phyloP scores from a whole-genome alignment of 2,329 filamentous ascomycete species.

The Clarireedia homoeocarpa region DNA sequence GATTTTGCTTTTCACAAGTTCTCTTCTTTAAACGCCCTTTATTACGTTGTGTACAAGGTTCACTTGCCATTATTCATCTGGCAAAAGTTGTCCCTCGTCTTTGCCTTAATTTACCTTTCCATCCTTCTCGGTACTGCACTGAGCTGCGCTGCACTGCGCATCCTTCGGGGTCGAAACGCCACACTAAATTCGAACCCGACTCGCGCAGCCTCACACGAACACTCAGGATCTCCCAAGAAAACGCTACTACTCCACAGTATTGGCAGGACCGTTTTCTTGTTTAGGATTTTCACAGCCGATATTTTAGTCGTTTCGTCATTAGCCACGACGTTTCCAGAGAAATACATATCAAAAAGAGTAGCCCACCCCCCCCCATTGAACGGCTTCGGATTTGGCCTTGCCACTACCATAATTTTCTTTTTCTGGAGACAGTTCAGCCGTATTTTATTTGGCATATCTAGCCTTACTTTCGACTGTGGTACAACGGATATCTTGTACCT shows the following conservation, averaged over 20 bases:
- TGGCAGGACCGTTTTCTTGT: not conserved
- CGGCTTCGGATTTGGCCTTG: not conserved
- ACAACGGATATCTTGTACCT: not conserved
- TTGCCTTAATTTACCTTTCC: too few relatives aligned
- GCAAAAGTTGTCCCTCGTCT: not conserved
- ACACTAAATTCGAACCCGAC: not conserved
- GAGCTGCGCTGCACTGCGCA: too few relatives aligned
- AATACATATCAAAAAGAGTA: not conserved
- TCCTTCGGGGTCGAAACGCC: too few relatives aligned
- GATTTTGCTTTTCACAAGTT: not conserved
- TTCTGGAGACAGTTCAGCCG: not conserved
- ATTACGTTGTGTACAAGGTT: not conserved
- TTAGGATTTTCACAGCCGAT: not conserved
- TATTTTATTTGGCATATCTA: not conserved
- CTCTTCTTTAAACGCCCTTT: not conserved
- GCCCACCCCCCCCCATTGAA: slow-evolving; percentile 2
- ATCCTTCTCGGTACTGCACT: too few relatives aligned
- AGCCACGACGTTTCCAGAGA: not conserved
- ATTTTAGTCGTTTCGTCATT: slow-evolving; percentile 1
- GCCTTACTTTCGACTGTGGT: not conserved
- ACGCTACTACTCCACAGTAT: not conserved
- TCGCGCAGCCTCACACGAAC: slow-evolving; percentile 1
- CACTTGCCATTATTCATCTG: not conserved
- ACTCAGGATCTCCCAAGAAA: slow-evolving; percentile 4
- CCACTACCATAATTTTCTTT: not conserved